phyloP scores from a whole-genome alignment of 805 yeast species.

The Teunomyces gatunensis region DNA sequence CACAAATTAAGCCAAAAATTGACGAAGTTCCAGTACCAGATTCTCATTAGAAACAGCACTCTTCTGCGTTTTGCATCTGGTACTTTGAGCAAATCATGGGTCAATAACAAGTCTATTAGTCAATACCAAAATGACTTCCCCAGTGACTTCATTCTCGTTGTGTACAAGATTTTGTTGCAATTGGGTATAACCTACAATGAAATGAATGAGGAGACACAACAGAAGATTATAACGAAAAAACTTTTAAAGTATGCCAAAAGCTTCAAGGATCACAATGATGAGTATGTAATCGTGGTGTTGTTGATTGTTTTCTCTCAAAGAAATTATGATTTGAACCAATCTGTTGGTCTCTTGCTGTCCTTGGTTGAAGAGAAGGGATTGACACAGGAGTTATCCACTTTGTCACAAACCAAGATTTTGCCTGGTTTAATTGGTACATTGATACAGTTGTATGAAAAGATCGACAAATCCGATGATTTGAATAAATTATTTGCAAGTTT shows the following conservation, averaged over 20 bases:
- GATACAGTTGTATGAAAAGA: conserved; percentile 2
- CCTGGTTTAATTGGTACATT: conserved; percentile 13
- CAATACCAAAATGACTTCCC: conserved; percentile 20
- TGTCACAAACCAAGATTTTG: not conserved
- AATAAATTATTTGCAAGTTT: not conserved
- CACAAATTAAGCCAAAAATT: conserved; percentile 23
- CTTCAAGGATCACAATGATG: conserved; percentile 9
- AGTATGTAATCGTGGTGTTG: conserved; percentile 25
- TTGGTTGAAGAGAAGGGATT: not conserved
- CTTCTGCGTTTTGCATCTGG: conserved; percentile 41
- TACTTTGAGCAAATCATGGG: conserved; percentile 28
- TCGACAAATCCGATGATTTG: not conserved
- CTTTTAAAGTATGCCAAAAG: conserved; percentile 8
- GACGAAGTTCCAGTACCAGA: conserved; percentile 37
- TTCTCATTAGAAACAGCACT: conserved; percentile 43
- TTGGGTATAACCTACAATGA: conserved; percentile 28
- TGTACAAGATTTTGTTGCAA: conserved; percentile 28
- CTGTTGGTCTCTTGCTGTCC: conserved; percentile 6
- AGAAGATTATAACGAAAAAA: conserved; percentile 18
- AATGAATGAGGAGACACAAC: conserved; percentile 14
- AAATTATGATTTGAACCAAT: conserved; percentile 24
- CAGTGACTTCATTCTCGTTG: conserved; percentile 31
- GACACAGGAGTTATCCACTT: not conserved
- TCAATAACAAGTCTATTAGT: conserved; percentile 17
- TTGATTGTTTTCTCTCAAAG: conserved; percentile 24